Evolutionary conservation across 108 stramenopile species (phyloP), one percentile per base, ranked within the genome.

Genomic region (Discostella stelligeroides): DNA sequence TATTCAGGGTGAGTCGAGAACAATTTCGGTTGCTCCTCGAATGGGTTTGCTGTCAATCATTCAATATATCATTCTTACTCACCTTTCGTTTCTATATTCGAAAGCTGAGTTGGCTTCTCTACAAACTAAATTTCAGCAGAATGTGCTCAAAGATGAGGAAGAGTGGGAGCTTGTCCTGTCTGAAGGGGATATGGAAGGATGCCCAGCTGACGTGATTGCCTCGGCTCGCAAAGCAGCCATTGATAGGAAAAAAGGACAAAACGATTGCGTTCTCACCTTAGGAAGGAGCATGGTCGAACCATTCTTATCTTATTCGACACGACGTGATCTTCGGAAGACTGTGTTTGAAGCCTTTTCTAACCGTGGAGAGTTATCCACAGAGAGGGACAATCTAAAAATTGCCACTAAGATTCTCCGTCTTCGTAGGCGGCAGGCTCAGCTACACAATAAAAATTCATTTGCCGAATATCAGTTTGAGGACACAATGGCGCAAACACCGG

Each of bases 401-500:
- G 86, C 88, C 1, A 50, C 60, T 10, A 66, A 89, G 27, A 89
- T 92, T 43, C 61, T 92, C 40, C 68, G 82, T 46, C 58, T 89
- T 46, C 73, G 91, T 5, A 81, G 86, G 63, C 73, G 73, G 1
- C 67, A 79, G 57, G 91, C 91, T 6, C 50, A 80, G 24, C 48
- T 88, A 4, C 80, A 85, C 51, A 86, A 85, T 17, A 84, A 81
- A 58, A 47, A 67, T 45, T 68, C 77, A 0, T 92, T 89, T 79
- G 85, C 91, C 10, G 76, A 87, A 7, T 92, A 78, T 63, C 91
- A 92, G 59, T 71, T 72, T 11, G 85, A 79, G 18, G 91, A 92
- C 67, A 82, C 85, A 42, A 92, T 92, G 91, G 88, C 88, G 10
- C 85, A 86, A 48, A 89, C 85, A 13, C 88, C 88, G 13, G 83